Evolutionary conservation across 1,284 basidiomycete genomes (phyloP).

Genomic region (Puccinia triticina): DNA sequence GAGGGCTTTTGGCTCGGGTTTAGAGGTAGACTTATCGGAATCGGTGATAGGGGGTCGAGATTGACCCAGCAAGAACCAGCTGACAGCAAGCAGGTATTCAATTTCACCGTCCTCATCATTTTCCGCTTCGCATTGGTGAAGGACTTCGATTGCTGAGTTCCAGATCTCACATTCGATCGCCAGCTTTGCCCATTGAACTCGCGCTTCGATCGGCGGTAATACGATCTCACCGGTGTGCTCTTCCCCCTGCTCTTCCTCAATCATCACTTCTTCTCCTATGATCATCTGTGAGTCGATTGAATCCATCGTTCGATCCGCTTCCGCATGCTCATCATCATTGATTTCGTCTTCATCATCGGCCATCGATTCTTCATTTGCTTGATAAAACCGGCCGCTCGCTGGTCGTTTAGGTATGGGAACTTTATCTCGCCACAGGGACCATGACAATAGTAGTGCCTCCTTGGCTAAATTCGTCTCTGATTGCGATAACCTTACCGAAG

Average conservation of each 20-base stretch:
- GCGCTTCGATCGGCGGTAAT: conserved; percentile 74
- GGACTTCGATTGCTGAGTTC: conserved; percentile 72
- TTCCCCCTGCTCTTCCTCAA: conserved; percentile 64
- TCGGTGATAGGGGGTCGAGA: conserved; percentile 60
- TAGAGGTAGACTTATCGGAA: conserved; percentile 64
- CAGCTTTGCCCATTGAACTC: conserved; percentile 76
- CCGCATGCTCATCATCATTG: conserved; percentile 13
- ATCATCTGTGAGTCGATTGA: conserved; percentile 14
- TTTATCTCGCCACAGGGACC: conserved; percentile 71
- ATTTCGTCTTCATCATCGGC: not conserved
- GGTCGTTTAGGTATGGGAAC: not conserved
- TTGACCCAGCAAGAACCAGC: conserved; percentile 71
- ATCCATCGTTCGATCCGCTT: conserved; percentile 23
- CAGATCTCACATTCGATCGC: conserved; percentile 78
- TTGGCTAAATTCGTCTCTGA: conserved; percentile 78
- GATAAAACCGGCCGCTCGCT: conserved; percentile 64
- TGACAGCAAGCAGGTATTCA: conserved; percentile 95
- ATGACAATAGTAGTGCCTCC: conserved; percentile 71
- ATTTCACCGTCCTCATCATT: conserved; percentile 88
- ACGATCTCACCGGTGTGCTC: conserved; percentile 61
- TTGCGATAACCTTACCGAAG: conserved; percentile 87
- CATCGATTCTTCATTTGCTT: conserved; percentile 63
- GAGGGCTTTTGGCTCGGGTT: conserved; percentile 62
- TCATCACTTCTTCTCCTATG: not conserved
- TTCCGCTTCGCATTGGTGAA: conserved; percentile 76